phyloP scores from a whole-genome alignment of 2,329 filamentous ascomycete genomes.

The Chaetomiaceae sp. region DNA sequence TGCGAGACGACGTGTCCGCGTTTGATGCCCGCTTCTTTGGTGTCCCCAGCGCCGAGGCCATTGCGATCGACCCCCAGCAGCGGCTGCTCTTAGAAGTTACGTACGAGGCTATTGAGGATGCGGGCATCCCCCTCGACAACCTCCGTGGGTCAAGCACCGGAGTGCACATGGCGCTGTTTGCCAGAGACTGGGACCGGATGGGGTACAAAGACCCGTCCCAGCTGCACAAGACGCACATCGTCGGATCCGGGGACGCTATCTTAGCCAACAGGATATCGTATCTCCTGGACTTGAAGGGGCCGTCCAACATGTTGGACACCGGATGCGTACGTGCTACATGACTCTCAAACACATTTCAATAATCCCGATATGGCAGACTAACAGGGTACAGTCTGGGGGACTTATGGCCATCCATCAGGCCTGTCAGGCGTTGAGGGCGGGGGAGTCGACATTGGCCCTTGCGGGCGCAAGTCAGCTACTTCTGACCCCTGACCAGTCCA shows the following conservation, averaged over 20 bases:
- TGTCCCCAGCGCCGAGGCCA: slow-evolving; percentile 60
- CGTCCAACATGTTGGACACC: slow-evolving; percentile 16
- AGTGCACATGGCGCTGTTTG: slow-evolving; percentile 29
- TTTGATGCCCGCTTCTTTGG: slow-evolving; percentile 51
- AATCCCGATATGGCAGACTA: no score
- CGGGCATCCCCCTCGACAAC: slow-evolving; percentile 27
- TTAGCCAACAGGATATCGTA: slow-evolving; percentile 24
- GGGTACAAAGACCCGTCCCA: no score
- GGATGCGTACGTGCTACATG: slow-evolving; percentile 16
- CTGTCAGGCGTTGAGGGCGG: not conserved
- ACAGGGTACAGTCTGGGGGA: no score
- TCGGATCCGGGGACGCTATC: no score
- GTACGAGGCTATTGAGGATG: slow-evolving; percentile 60
- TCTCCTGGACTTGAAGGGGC: slow-evolving; percentile 18
- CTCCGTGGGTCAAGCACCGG: slow-evolving; percentile 27
- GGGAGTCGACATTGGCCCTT: slow-evolving; percentile 19
- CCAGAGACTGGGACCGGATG: no score
- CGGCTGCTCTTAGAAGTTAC: slow-evolving; percentile 56
- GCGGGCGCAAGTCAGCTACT: slow-evolving; percentile 21
- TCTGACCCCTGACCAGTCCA: slow-evolving; percentile 18
- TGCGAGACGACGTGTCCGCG: slow-evolving; percentile 12
- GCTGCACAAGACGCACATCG: no score
- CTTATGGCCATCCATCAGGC: not conserved
- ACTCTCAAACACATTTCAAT: no score
- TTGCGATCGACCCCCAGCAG: slow-evolving; percentile 61